A percentile compares a stretch with the other conserved stretches of the same genome.
Conservation (phyloP, 2,329 filamentous ascomycete genomes). For the Neonectria hederae region DNA sequence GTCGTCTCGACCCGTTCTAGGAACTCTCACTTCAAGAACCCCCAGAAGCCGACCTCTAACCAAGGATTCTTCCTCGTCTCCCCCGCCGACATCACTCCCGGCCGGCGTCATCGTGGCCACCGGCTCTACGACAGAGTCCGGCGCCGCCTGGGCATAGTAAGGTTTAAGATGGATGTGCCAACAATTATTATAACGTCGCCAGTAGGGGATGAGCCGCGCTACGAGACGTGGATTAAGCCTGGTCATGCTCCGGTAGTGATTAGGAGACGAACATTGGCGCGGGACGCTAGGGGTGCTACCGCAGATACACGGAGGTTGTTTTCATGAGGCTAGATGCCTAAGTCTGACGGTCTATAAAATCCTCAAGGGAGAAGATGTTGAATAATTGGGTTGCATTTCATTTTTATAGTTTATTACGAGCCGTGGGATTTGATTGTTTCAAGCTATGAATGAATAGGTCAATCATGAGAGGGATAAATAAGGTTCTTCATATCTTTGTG, state of each 20-base stretch:
- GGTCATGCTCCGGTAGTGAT: background rate
- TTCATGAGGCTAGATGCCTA: background rate
- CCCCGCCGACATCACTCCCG: background rate
- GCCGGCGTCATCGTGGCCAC: background rate
- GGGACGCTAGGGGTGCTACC: background rate
- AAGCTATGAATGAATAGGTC: background rate
- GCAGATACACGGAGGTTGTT: background rate
- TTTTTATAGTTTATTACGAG: background rate
- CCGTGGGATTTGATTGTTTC: background rate
- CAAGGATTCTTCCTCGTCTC: background rate
- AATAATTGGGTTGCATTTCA: background rate
- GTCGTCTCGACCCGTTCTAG: background rate
- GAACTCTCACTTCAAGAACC: background rate
- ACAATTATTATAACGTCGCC: background rate
- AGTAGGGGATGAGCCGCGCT: background rate
- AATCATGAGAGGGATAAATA: background rate
- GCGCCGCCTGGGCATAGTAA: too few species aligned
- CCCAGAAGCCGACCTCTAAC: background rate
- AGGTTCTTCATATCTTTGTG: slow-evolving; percentile 31
- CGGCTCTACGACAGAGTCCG: background rate
- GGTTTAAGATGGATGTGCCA: too few species aligned
- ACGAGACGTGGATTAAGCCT: background rate
- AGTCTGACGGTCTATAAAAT: background rate
- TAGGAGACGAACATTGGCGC: background rate
- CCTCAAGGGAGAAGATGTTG: background rate